Base-by-base conservation (phyloP, 257 asterid genomes). In the Scutellaria minor region DNA sequence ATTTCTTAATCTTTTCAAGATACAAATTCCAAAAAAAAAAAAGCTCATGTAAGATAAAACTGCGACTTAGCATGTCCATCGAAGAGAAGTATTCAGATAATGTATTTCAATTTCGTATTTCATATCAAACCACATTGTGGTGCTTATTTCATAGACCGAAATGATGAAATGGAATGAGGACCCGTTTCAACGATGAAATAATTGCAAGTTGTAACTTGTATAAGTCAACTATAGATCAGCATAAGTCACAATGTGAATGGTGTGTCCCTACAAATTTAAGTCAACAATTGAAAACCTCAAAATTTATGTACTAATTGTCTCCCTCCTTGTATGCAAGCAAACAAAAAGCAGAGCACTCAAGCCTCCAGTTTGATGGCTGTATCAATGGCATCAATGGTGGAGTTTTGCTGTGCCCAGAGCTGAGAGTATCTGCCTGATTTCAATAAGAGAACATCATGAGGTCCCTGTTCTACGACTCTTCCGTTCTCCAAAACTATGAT, bases 401-500 rank as follows among this genome's bases (percentile, higher is more conserved):
- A 86, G 65, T 87, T 95, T 77, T 95, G 99, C 77, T 92, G 96
- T 45, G 90, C 64, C 99, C 99, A 95, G 27, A 95, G 97, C 81
- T 92, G 99, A 4, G 97, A 83, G 68, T 95, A 95, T 83, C 99
- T 80, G 67, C 97, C 98, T 7, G 86, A 67, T 72, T 84, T 88
- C 10, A 90, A 83, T 75, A 95, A 72, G 11, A 95, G 95, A 72
- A 84, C 88, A 11, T 95, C 99, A 48, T 95, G 99, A 8, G 98
- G 79, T 51, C 98, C 99, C 80, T 95, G 99, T 82, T 95, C 99
- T 58, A 90, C 92, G 18, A 95, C 99, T 78, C 85, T 81, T 53
- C 99, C 99, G 35, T 84, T 85, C 85, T 95, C 99, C 89, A 95
- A 73, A 60, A 92, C 99, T 68, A 95, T 66, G 45, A 95, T 90